Evolutionary conservation across 164 flowering plant species (phyloP).

Genomic region (Vitis amurensis): DNA sequence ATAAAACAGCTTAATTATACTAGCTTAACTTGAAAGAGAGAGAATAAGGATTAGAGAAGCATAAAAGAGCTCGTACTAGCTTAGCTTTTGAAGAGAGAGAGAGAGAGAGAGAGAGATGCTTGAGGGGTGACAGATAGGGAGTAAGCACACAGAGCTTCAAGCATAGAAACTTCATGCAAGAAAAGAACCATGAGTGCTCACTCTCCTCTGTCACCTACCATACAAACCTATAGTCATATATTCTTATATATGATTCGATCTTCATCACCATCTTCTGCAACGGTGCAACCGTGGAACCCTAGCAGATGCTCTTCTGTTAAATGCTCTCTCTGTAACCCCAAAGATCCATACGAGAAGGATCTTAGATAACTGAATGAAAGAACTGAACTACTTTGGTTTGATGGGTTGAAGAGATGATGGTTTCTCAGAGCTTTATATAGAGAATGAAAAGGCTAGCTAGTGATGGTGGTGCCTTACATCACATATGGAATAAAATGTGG

Average conservation of each 20-base stretch:
- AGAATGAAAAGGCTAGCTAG: background rate
- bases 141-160: slow-evolving; percentile 46
- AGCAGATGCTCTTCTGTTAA: background rate
- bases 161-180: slow-evolving; percentile 36
- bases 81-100: background rate
- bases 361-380: background rate
- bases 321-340: no score
- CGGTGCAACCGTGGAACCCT: no score
- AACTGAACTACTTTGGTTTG: background rate
- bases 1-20: no score
- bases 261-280: background rate
- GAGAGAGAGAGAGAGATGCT: background rate
- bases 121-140: slow-evolving; percentile 43
- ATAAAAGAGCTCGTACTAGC: background rate
- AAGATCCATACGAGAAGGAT: no score
- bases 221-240: background rate
- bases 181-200: slow-evolving; percentile 48
- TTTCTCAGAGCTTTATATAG: background rate
- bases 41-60: background rate
- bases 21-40: no score
- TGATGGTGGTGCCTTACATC: no score
- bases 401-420: background rate
- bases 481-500: no score
- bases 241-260: background rate
- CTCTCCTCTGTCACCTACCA: slow-evolving; percentile 54